A percentile compares a stretch with the other conserved stretches of the same genome.
Conservation (phyloP, 257 asterid species). For the Scutellaria baicalensis region DNA sequence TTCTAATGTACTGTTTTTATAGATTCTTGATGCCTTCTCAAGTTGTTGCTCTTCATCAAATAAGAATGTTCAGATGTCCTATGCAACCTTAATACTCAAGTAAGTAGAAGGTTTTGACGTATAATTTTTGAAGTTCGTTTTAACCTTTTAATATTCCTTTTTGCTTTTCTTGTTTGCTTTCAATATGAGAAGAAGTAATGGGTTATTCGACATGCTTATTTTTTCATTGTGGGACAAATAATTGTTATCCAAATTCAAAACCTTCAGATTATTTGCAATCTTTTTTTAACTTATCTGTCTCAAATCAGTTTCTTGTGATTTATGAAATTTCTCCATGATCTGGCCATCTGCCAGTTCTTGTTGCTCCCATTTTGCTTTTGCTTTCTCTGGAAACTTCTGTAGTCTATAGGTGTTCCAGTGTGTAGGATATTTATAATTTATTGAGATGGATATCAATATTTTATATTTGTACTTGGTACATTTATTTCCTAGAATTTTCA, state of each 20-base stretch:
- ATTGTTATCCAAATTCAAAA: background rate
- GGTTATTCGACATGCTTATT: background rate
- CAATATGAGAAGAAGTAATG: background rate
- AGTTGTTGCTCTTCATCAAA: conserved; percentile 72
- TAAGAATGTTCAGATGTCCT: conserved; percentile 83
- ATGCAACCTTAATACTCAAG: conserved; percentile 92
- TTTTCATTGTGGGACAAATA: background rate
- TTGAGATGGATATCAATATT: background rate
- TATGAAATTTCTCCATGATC: background rate
- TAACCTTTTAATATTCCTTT: background rate
- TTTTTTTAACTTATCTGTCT: background rate
- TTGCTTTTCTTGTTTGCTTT: background rate
- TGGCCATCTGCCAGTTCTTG: background rate
- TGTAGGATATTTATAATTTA: background rate
- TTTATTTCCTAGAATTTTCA: background rate
- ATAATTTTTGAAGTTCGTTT: background rate
- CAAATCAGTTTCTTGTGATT: conserved; percentile 8
- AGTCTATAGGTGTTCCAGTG: background rate
- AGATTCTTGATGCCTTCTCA: conserved; percentile 88
- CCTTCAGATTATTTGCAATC: background rate
- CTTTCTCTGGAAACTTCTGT: background rate
- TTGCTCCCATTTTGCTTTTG: background rate
- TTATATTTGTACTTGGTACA: background rate
- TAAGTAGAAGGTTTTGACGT: conserved; percentile 32
- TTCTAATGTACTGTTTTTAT: conserved; percentile 27